Evolutionary conservation across 73 alveolate genomes (phyloP), one percentile per base, ranked within the genome.

Genomic region (Paramecium sonneborni): DNA sequence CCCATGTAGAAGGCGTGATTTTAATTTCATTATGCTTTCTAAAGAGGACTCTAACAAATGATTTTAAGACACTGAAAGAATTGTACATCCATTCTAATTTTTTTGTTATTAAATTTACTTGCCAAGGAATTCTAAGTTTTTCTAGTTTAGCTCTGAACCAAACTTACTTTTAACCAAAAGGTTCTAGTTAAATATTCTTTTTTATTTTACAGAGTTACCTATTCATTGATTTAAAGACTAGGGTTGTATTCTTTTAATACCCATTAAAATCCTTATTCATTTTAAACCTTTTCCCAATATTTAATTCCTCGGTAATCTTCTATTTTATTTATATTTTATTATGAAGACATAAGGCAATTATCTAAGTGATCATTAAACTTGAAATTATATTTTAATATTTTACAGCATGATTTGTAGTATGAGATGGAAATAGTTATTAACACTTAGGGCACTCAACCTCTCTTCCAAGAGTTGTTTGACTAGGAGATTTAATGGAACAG

Each of bases 51-150:
- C 88, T 6, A 74, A 21, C 24, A 92, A 21, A 52, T 93, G 32
- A 18, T 84, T 87, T 46, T 93, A 23, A 37, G 76, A 62, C 28
- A 92, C 92, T 32, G 56, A 30, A 1, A 92, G 18, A 18, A 26
- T 15, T 0, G 57, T 57, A 32, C 84, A 86, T 26, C 90, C 90
- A 79, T 79, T 79, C 74, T 79, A 79, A 62, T 30, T 1, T 20
- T 10, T 12, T 32, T 34, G 5, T 12, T 55, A 20, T 26, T 28
- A 68, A 12, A 18, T 3, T 52, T 90, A 70, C 96, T 69, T 86
- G 92, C 93, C 95, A 93, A 35, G 96, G 96, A 74, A 93, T 85
- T 57, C 96, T 56, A 9, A 93, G 74, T 57, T 93, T 56, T 56
- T 93, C 94, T 30, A 88, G n/a, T 55, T 92, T 86, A 32, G 72